Conservation (phyloP, 208 protist species). For the Trypanosoma cruzi region DNA sequence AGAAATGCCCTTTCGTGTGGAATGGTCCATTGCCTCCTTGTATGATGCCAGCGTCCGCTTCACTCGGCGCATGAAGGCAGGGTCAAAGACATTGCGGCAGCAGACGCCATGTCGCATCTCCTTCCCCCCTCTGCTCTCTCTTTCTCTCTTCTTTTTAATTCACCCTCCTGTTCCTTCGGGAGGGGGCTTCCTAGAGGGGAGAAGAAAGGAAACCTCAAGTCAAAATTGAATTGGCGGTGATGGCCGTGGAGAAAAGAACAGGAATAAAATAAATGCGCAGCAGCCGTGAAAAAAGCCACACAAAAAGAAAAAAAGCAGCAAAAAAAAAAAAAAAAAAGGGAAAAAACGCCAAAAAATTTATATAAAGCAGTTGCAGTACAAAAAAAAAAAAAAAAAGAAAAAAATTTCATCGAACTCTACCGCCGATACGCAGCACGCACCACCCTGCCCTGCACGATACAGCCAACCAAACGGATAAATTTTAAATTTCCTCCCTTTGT, state of each 20-base stretch:
- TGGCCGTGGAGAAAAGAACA: slow-evolving; percentile 3
- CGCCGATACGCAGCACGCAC: background rate
- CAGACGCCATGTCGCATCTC: slow-evolving; percentile 43
- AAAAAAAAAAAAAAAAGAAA: slow-evolving; percentile 10
- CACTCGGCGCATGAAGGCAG: slow-evolving; percentile 87
- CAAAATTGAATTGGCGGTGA: too few relatives aligned
- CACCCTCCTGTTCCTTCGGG: background rate
- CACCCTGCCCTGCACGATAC: background rate
- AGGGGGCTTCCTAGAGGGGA: too few relatives aligned
- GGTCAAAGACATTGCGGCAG: slow-evolving; percentile 83
- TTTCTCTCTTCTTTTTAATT: background rate
- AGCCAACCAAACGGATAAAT: background rate
- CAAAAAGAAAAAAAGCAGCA: slow-evolving; percentile 1
- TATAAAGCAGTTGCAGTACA: background rate
- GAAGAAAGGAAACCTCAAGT: too few relatives aligned
- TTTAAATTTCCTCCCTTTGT: too few relatives aligned
- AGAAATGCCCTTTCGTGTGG: slow-evolving; percentile 52
- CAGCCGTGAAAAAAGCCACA: slow-evolving; percentile 1
- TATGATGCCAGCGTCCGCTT: slow-evolving; percentile 82
- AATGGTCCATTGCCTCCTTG: slow-evolving; percentile 69
- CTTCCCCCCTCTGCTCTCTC: background rate
- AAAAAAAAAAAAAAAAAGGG: slow-evolving; percentile 16
- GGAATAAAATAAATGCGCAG: slow-evolving; percentile 10
- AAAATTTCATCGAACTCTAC: background rate
- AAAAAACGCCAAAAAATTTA: slow-evolving; percentile 1